These are phyloP conservation scores for Nannizziopsis barbatae DNA, from an alignment of 2,329 filamentous ascomycete species.

Conservation along the genomic window DNA sequence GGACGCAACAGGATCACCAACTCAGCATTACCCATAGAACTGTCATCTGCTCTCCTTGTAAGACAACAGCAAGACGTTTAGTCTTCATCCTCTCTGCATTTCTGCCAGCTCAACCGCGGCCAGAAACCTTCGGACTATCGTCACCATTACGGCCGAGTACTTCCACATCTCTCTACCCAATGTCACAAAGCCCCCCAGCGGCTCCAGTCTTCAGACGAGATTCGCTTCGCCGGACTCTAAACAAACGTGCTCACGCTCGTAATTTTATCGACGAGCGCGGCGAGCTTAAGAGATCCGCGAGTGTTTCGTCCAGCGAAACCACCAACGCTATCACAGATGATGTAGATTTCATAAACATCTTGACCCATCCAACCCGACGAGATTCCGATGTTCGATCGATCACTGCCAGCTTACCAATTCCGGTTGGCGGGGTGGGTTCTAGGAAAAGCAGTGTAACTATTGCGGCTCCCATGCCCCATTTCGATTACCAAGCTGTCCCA, in stretches of 20 bases:
- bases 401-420: slow-evolving; percentile 34
- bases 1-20: slow-evolving; percentile 37
- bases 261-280: slow-evolving; percentile 29
- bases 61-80: slow-evolving; percentile 48
- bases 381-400: slow-evolving; percentile 37
- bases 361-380: slow-evolving; percentile 24
- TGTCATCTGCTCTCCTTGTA: slow-evolving; percentile 47
- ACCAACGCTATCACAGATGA: slow-evolving; percentile 28
- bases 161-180: slow-evolving; percentile 37
- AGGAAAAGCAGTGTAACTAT: slow-evolving; percentile 42
- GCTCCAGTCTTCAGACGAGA: slow-evolving; percentile 42
- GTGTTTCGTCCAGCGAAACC: slow-evolving; percentile 36
- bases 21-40: slow-evolving; percentile 43
- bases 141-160: slow-evolving; percentile 33
- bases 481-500: slow-evolving; percentile 34
- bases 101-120: slow-evolving; percentile 39
- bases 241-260: slow-evolving; percentile 40
- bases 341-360: slow-evolving; percentile 20
- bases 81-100: slow-evolving; percentile 50
- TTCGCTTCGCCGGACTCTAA: slow-evolving; percentile 44
- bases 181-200: slow-evolving; percentile 44
- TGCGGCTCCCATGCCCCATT: slow-evolving; percentile 46
- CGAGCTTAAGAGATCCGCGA: slow-evolving; percentile 32
- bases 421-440: slow-evolving; percentile 30
- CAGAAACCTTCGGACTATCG: slow-evolving; percentile 24